Evolutionary conservation across 2,329 filamentous ascomycete species (phyloP).

Genomic region (Tolypocladium sp.): DNA sequence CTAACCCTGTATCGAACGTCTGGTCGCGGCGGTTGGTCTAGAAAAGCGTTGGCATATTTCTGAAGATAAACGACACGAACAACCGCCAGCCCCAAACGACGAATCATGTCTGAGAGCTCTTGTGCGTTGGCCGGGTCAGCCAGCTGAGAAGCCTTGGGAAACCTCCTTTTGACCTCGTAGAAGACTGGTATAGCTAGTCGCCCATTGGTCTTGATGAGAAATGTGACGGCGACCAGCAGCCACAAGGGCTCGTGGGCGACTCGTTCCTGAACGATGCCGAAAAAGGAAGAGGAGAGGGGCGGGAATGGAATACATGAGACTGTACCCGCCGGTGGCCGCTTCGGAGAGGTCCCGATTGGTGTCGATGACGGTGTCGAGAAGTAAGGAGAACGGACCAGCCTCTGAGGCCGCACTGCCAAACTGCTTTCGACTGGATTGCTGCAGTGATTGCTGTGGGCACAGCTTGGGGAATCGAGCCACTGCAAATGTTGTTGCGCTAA

Average conservation of each 20-base stretch:
- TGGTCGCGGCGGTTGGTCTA: constrained; percentile 49
- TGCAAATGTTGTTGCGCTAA: background rate
- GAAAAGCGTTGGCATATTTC: constrained; percentile 60
- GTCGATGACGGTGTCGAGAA: constrained; percentile 13
- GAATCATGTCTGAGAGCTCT: constrained; percentile 54
- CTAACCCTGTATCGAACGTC: constrained; percentile 45
- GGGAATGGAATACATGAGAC: constrained; percentile 57
- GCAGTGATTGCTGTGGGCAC: background rate
- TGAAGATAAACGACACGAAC: constrained; percentile 61
- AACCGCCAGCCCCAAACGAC: constrained; percentile 60
- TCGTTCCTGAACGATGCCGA: constrained; percentile 79
- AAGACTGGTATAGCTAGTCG: constrained; percentile 68
- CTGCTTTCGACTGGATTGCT: background rate
- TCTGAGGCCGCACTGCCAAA: background rate
- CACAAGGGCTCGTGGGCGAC: constrained; percentile 68
- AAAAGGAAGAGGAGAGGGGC: constrained; percentile 49
- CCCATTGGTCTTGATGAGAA: constrained; percentile 75
- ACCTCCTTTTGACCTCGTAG: constrained; percentile 55
- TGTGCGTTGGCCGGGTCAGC: constrained; percentile 37
- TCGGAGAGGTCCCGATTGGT: constrained; percentile 10
- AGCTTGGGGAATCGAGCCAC: background rate
- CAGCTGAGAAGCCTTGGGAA: constrained; percentile 57
- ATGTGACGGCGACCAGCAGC: constrained; percentile 72
- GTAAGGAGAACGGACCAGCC: constrained; percentile 19
- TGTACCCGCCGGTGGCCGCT: constrained; percentile 30